These are phyloP conservation scores for Barnettozyma pratensis DNA, from an alignment of 805 yeast genomes.

Conservation along the genomic window DNA sequence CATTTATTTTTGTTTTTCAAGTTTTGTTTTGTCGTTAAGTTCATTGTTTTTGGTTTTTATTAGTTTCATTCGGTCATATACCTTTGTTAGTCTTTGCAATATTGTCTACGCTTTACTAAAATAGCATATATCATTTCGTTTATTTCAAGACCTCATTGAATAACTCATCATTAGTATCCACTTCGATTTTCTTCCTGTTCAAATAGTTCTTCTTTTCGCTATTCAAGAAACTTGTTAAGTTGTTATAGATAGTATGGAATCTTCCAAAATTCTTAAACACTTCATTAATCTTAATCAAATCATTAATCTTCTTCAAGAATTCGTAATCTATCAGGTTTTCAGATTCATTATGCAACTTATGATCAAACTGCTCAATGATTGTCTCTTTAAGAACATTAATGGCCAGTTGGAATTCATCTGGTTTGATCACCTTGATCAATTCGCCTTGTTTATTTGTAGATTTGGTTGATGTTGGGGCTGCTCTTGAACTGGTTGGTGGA, in stretches of 20 bases:
- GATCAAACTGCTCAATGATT: constrained; percentile 36
- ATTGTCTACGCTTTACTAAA: too few relatives aligned
- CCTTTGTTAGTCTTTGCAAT: not conserved
- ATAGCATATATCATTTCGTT: not conserved
- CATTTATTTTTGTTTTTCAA: not conserved
- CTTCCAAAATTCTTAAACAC: constrained; percentile 47
- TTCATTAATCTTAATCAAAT: constrained; percentile 43
- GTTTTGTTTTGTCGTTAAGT: not conserved
- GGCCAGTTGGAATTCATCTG: constrained; percentile 32
- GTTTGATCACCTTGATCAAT: constrained; percentile 23
- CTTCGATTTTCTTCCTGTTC: constrained; percentile 19
- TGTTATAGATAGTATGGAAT: constrained; percentile 46
- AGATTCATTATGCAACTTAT: constrained; percentile 20
- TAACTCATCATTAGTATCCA: constrained; percentile 18
- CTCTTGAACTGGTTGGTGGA: not conserved
- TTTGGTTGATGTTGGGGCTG: constrained; percentile 20
- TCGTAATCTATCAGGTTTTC: constrained; percentile 28
- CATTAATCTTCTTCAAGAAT: constrained; percentile 38
- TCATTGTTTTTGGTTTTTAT: not conserved
- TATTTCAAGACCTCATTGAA: constrained; percentile 11
- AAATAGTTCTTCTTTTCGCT: constrained; percentile 31
- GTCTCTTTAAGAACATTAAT: constrained; percentile 41
- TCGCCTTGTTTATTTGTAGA: not conserved
- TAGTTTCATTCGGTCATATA: not conserved
- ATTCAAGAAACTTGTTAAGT: constrained; percentile 40